A percentile compares a stretch with the other conserved stretches of the same genome.
These are phyloP conservation scores for Backusella tuberculispora DNA, from an alignment of 192 early-diverging fungal genomes.

Conservation along the genomic window DNA sequence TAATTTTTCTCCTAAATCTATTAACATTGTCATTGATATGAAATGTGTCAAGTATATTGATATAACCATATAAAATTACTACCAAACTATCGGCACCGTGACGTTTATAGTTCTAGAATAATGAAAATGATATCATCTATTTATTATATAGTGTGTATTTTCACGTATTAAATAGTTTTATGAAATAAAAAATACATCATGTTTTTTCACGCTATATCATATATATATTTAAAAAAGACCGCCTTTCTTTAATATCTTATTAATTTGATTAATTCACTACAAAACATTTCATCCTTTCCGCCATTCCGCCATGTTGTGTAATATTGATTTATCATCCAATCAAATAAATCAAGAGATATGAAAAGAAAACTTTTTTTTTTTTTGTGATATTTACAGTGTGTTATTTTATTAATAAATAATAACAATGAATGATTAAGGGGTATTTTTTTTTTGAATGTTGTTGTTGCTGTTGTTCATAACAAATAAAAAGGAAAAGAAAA, in stretches of 20 bases:
- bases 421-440: background rate
- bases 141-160: too few relatives aligned
- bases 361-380: background rate
- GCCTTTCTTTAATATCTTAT: background rate
- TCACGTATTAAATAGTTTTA: too few relatives aligned
- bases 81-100: too few relatives aligned
- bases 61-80: too few relatives aligned
- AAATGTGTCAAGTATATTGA: too few relatives aligned
- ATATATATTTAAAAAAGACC: too few relatives aligned
- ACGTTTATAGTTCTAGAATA: too few relatives aligned
- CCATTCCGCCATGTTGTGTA: slow-evolving; percentile 14
- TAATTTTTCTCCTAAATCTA: too few relatives aligned
- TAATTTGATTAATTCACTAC: background rate
- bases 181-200: too few relatives aligned
- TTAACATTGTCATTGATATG: too few relatives aligned
- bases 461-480: background rate
- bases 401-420: background rate
- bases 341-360: background rate
- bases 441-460: background rate
- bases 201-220: too few relatives aligned
- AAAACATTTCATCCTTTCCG: background rate
- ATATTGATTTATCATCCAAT: slow-evolving; percentile 4
- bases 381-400: background rate
- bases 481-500: background rate
- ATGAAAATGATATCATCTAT: too few relatives aligned